Conservation (phyloP, 2,329 filamentous ascomycete genomes). For the Sporothrix variecibatus region DNA sequence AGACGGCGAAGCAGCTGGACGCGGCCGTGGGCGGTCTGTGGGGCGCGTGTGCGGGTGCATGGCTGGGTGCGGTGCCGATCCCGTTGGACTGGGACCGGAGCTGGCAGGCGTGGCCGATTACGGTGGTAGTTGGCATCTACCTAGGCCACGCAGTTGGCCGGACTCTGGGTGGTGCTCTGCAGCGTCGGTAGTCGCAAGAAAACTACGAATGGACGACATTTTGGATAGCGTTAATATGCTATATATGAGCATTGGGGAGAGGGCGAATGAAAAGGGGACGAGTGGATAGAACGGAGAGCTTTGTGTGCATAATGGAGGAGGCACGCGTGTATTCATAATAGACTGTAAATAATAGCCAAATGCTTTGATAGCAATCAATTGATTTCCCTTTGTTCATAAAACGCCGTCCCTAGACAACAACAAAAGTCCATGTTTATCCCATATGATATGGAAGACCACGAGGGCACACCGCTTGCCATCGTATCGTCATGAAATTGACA, state of each 20-base stretch:
- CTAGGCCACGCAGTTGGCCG: slow-evolving; percentile 74
- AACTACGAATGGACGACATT: slow-evolving; percentile 28
- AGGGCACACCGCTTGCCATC: not conserved
- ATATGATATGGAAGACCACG: too few species aligned
- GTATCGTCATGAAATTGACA: not conserved
- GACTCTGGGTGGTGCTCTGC: slow-evolving; percentile 55
- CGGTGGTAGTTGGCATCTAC: slow-evolving; percentile 81
- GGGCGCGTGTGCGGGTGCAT: slow-evolving; percentile 79
- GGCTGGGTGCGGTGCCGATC: slow-evolving; percentile 93
- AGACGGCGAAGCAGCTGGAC: slow-evolving; percentile 63
- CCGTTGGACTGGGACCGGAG: slow-evolving; percentile 98
- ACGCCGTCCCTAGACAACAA: not conserved
- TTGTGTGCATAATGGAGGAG: not conserved
- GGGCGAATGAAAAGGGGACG: not conserved
- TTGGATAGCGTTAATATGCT: not conserved
- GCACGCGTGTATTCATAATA: not conserved
- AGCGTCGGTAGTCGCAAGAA: slow-evolving; percentile 45
- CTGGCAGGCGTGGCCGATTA: slow-evolving; percentile 98
- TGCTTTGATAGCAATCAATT: not conserved
- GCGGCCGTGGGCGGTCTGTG: slow-evolving; percentile 79
- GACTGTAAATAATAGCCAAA: slow-evolving; percentile 10
- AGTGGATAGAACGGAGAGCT: not conserved
- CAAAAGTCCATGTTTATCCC: not conserved
- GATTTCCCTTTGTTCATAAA: not conserved
- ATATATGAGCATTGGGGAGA: too few species aligned